A percentile compares a stretch with the other conserved stretches of the same genome.
These are phyloP conservation scores for Urostyla sp. DNA, from an alignment of 73 alveolate genomes.

Conservation along the genomic window DNA sequence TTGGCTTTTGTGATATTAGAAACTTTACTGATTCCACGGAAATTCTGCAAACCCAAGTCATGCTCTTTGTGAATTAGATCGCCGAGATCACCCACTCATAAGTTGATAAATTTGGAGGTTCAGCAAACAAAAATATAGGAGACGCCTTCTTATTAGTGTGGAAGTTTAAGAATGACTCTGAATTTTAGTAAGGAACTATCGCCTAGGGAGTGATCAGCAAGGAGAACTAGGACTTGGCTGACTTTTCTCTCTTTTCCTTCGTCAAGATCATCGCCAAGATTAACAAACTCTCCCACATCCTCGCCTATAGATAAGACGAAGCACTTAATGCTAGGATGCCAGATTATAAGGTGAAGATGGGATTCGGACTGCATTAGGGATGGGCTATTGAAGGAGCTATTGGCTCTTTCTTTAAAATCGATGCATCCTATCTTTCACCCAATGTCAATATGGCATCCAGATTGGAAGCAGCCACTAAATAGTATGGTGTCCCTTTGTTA, in stretches of 20 bases:
- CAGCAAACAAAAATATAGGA: slow-evolving; percentile 93
- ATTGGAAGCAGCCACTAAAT: slow-evolving; percentile 76
- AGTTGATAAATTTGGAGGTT: slow-evolving; percentile 93
- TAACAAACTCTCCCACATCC: slow-evolving; percentile 83
- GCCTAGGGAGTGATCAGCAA: slow-evolving; percentile 6
- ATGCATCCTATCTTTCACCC: slow-evolving; percentile 93
- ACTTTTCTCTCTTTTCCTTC: slow-evolving; percentile 89
- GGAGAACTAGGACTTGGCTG: slow-evolving; percentile 79
- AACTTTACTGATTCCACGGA: slow-evolving; percentile 93
- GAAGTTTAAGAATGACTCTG: slow-evolving; percentile 73
- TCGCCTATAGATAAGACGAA: slow-evolving; percentile 81
- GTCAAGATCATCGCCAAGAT: slow-evolving; percentile 92
- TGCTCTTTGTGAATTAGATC: slow-evolving; percentile 91
- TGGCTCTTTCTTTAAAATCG: slow-evolving; percentile 93
- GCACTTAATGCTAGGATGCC: slow-evolving; percentile 63
- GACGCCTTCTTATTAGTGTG: slow-evolving; percentile 93
- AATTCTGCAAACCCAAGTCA: slow-evolving; percentile 78
- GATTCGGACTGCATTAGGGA: slow-evolving; percentile 95
- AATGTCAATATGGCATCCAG: slow-evolving; percentile 90
- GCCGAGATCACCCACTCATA: slow-evolving; percentile 86
- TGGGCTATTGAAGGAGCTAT: slow-evolving; percentile 97
- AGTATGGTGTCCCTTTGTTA: slow-evolving; percentile 68
- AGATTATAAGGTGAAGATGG: slow-evolving; percentile 85
- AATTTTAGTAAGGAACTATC: slow-evolving; percentile 25
- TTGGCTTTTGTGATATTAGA: slow-evolving; percentile 93